phyloP scores from a whole-genome alignment of 768 basidiomycete species.

The Serendipita sp. region DNA sequence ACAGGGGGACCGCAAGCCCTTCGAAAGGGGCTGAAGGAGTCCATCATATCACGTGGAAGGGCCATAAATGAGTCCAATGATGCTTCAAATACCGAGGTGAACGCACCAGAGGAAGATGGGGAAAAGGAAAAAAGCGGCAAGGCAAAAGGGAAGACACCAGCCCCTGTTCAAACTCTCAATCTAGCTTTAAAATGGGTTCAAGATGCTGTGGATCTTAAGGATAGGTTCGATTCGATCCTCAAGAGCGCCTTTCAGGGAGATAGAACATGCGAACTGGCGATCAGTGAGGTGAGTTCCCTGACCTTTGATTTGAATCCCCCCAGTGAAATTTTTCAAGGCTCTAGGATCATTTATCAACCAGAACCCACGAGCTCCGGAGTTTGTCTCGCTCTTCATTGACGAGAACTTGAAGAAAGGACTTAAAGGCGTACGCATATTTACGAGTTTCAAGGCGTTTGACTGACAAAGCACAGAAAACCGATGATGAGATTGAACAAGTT shows the following conservation, averaged over 20 bases:
- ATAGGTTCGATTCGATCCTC: slow-evolving; percentile 73
- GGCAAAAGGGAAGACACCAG: slow-evolving; percentile 38
- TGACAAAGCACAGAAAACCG: slow-evolving; percentile 57
- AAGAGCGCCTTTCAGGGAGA: slow-evolving; percentile 52
- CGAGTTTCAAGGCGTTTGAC: slow-evolving; percentile 6
- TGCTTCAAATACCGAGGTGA: slow-evolving; percentile 16
- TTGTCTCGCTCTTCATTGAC: slow-evolving; percentile 91
- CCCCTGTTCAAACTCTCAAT: slow-evolving; percentile 30
- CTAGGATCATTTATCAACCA: slow-evolving; percentile 83
- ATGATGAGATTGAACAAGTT: slow-evolving; percentile 72
- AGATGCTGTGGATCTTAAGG: slow-evolving; percentile 77
- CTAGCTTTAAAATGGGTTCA: slow-evolving; percentile 86
- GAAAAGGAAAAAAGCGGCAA: slow-evolving; percentile 22
- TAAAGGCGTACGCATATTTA: slow-evolving; percentile 54
- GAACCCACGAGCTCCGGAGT: slow-evolving; percentile 80
- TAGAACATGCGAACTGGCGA: slow-evolving; percentile 56
- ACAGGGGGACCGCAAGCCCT: slow-evolving; percentile 43
- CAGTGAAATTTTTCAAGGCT: slow-evolving; percentile 35
- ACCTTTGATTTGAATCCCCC: not conserved
- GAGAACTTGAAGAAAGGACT: slow-evolving; percentile 89
- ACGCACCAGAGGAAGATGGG: slow-evolving; percentile 19
- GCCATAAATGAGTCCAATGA: slow-evolving; percentile 54
- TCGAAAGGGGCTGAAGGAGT: slow-evolving; percentile 50
- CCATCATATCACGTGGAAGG: slow-evolving; percentile 55
- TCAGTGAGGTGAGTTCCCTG: slow-evolving; percentile 58